phyloP scores from a whole-genome alignment of 2,329 filamentous ascomycete genomes.

The Colletotrichum salicis region DNA sequence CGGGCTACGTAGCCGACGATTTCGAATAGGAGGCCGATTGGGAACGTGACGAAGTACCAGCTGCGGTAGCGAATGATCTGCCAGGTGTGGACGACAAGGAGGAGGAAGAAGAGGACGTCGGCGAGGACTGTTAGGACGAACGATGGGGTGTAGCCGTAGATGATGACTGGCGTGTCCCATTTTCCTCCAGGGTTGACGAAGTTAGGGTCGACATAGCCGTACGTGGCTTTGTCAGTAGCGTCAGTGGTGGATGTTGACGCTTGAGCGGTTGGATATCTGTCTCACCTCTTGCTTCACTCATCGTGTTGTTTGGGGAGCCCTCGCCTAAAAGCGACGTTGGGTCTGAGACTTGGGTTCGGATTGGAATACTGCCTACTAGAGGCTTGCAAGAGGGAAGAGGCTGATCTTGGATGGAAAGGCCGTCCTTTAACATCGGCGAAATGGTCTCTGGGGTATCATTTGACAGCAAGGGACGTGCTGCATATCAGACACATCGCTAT shows the following conservation, averaged over 20 bases:
- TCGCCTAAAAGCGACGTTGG: conserved; percentile 22
- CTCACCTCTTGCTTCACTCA: conserved; percentile 31
- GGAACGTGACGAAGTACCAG: conserved; percentile 59
- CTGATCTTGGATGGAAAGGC: neutral
- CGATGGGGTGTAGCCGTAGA: conserved; percentile 62
- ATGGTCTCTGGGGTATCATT: neutral
- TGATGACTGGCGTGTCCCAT: conserved; percentile 60
- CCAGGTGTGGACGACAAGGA: conserved; percentile 50
- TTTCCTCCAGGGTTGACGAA: conserved; percentile 59
- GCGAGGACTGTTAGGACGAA: conserved; percentile 56
- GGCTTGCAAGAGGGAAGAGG: neutral
- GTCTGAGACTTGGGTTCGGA: neutral
- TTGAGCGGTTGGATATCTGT: neutral
- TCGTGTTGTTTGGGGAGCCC: neutral
- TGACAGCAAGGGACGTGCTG: neutral
- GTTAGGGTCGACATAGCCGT: conserved; percentile 61
- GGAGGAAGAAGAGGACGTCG: conserved; percentile 54
- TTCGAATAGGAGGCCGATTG: conserved; percentile 58
- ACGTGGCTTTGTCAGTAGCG: conserved; percentile 30
- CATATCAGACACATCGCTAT: neutral
- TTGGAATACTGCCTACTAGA: neutral
- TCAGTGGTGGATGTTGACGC: neutral
- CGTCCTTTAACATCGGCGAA: neutral
- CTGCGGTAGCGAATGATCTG: conserved; percentile 50
- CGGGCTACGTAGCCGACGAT: conserved; percentile 62